Percentiles rank a stretch among this genome's conserved stretches.
These are phyloP conservation scores for Saccharomyces hybrid DNA, from an alignment of 1,139 yeast genomes.

Conservation along the genomic window DNA sequence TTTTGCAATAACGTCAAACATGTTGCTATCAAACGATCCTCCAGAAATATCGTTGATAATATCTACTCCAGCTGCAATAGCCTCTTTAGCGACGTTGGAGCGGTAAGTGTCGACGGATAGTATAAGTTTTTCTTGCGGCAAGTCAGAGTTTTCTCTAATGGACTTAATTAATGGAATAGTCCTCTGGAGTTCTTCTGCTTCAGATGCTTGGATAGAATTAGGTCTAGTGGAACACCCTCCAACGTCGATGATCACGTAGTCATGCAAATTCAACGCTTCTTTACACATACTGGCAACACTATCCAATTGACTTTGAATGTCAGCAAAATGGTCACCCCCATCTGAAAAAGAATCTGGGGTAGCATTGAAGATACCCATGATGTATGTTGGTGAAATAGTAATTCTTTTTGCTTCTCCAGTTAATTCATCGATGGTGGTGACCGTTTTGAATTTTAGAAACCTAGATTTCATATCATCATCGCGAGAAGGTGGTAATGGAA, in stretches of 20 bases:
- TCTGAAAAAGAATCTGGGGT: conserved; percentile 97
- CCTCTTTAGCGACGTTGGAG: conserved; percentile 59
- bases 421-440: conserved; percentile 8
- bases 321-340: conserved; percentile 48
- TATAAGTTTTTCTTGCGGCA: conserved; percentile 38
- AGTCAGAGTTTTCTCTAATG: conserved; percentile 40
- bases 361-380: conserved; percentile 83
- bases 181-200: conserved; percentile 52
- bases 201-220: conserved; percentile 53
- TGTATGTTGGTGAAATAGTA: conserved; percentile 29
- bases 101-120: conserved; percentile 84
- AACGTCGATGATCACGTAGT: conserved; percentile 64
- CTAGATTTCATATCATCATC: conserved; percentile 4
- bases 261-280: conserved; percentile 58
- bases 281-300: conserved; percentile 40
- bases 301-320: conserved; percentile 36
- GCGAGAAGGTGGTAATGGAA: conserved; percentile 19
- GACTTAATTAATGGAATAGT: conserved; percentile 64
- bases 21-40: conserved; percentile 52
- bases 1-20: conserved; percentile 61
- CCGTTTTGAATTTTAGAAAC: conserved; percentile 22
- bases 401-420: conserved; percentile 9
- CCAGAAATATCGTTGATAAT: conserved; percentile 87
- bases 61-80: conserved; percentile 74
- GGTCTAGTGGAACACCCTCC: conserved; percentile 95